phyloP scores from a whole-genome alignment of 2,329 filamentous ascomycete species.

The Acrocalymma vagum region DNA sequence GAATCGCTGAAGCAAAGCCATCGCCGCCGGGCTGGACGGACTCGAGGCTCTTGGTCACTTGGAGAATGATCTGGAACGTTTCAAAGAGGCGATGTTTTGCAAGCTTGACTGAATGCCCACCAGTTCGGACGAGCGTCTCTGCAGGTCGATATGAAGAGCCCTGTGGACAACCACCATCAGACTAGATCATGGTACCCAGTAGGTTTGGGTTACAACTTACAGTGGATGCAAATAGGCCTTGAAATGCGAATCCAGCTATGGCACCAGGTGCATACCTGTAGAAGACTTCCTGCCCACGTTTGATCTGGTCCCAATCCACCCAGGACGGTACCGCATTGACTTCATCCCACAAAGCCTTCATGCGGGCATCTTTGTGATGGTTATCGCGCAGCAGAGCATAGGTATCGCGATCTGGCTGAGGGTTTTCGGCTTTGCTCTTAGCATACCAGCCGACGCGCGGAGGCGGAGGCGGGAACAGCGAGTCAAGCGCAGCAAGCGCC shows the following conservation, averaged over 20 bases:
- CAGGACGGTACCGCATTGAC: constrained; percentile 1
- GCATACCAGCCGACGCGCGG: too few relatives aligned
- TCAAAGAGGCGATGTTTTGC: background rate
- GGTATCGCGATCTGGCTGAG: constrained; percentile 52
- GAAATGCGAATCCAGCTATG: constrained; percentile 1
- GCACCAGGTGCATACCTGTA: background rate
- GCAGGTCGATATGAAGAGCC: too few relatives aligned
- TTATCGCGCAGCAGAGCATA: background rate
- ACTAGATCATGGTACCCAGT: too few relatives aligned
- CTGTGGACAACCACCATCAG: too few relatives aligned
- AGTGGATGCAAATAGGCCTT: background rate
- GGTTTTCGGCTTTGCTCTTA: too few relatives aligned
- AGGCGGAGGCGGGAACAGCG: too few relatives aligned
- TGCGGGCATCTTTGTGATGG: background rate
- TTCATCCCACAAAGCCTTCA: background rate
- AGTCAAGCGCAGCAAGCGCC: too few relatives aligned
- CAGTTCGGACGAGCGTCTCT: too few relatives aligned
- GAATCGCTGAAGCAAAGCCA: background rate
- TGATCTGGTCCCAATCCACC: constrained; percentile 1
- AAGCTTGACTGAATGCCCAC: background rate
- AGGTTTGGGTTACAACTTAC: background rate
- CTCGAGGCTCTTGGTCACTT: constrained; percentile 1
- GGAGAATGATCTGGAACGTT: constrained; percentile 1
- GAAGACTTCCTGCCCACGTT: constrained; percentile 4
- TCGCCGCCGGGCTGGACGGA: constrained; percentile 1